Evolutionary conservation across 164 flowering plant genomes (phyloP), one percentile per base, ranked within the genome.

Genomic region (Tetracentron sinense): DNA sequence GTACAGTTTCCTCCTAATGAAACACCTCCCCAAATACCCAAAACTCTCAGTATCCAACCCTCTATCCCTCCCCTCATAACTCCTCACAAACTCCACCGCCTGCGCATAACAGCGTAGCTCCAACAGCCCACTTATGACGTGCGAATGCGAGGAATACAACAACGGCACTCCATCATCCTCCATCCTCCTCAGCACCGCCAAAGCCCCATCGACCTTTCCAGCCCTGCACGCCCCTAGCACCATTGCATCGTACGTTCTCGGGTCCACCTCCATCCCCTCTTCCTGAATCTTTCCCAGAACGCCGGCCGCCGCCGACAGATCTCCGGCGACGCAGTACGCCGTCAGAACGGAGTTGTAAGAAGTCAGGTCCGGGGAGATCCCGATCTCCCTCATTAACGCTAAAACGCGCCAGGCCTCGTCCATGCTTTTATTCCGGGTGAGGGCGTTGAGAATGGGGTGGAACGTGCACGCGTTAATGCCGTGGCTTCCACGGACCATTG

Each of bases 201-300:
- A 0, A 21, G 82, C 86, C 26, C 74, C 86, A 46, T 80, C 89
- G 54, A 86, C 64, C 31, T 64, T 83, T 74, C 85, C 88, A 17
- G 70, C 78, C 63, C 57, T 79, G 42, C 90, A 83, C 56, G 86
- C 82, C 27, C 89, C 85, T 50, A 86, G 21, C 30, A 86, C 88
- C 73, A 86, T 67, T 20, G 88, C 88, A 66, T 86, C 95, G 69
- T 74, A 84, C 2, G 91, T 81, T 42, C 78, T 74, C 11, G 80
- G 0, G 56, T 84, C 84, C n/a, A 72, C 78, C 55, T 20, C 58
- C 65, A 88, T 0, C 33, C 78, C 79, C 17, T 79, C 82, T 60
- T 63, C 79, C 60, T 31, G 23, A 42, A 83, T 80, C 59, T 51
- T 68, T 56, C 11, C 52, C 71, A 84, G 1, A 21, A 79, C 66